These are phyloP conservation scores for Piper longum DNA, from an alignment of 164 flowering plant species.

Conservation along the genomic window DNA sequence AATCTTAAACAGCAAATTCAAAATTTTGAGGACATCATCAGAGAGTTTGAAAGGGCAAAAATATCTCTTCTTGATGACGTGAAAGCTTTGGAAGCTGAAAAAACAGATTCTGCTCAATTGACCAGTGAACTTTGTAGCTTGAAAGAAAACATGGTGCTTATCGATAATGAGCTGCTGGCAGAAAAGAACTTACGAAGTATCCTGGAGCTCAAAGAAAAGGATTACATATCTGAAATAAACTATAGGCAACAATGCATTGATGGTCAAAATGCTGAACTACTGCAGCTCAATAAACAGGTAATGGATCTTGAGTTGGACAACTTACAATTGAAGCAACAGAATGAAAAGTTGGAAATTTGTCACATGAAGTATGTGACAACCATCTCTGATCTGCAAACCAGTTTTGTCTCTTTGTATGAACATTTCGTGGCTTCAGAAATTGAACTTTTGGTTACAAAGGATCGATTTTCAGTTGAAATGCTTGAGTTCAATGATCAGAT, in stretches of 20 bases:
- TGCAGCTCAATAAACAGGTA: slow-evolving; percentile 27
- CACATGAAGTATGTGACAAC: slow-evolving; percentile 23
- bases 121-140: slow-evolving; percentile 27
- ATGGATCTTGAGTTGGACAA: slow-evolving; percentile 43
- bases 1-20: slow-evolving; percentile 33
- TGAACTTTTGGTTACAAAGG: slow-evolving; percentile 22
- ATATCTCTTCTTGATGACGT: slow-evolving; percentile 14
- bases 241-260: slow-evolving; percentile 28
- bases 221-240: slow-evolving; percentile 33
- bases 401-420: slow-evolving; percentile 32
- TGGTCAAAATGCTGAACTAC: slow-evolving; percentile 30
- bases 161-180: slow-evolving; percentile 27
- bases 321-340: slow-evolving; percentile 15
- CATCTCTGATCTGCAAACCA: slow-evolving; percentile 24
- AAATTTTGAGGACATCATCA: slow-evolving; percentile 26
- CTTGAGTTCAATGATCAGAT: slow-evolving; percentile 34
- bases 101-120: slow-evolving; percentile 34
- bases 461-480: slow-evolving; percentile 26
- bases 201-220: slow-evolving; percentile 31
- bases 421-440: slow-evolving; percentile 42
- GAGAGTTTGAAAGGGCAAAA: slow-evolving; percentile 33
- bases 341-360: slow-evolving; percentile 18
- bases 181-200: slow-evolving; percentile 33
- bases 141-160: slow-evolving; percentile 26
- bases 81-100: slow-evolving; percentile 27